Conservation (phyloP, 441 rosid genomes). For the Adansonia grandidieri region DNA sequence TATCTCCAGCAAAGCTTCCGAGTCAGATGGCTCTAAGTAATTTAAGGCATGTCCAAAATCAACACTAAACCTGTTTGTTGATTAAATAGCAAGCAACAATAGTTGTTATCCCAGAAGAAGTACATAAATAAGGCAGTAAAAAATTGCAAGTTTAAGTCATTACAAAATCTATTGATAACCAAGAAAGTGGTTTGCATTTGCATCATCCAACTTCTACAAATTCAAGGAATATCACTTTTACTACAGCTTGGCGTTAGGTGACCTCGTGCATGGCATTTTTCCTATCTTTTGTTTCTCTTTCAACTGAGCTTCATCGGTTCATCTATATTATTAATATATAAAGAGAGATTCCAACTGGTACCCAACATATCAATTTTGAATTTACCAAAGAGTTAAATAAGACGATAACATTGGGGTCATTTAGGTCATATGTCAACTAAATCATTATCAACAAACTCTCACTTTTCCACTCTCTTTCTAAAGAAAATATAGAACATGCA, state of each 20-base stretch:
- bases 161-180: background rate
- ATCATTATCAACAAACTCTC: background rate
- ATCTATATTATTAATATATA: too few species aligned
- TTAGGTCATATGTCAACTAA: background rate
- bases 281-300: background rate
- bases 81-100: conserved; percentile 1
- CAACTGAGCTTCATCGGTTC: background rate
- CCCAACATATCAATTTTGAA: too few species aligned
- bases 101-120: background rate
- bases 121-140: background rate
- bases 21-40: conserved; percentile 61
- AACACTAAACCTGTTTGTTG: conserved; percentile 54
- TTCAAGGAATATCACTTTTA: background rate
- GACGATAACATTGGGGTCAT: background rate
- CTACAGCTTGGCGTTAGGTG: background rate
- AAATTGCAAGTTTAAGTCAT: background rate
- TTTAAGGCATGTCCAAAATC: conserved; percentile 87
- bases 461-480: background rate
- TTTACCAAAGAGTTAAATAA: background rate
- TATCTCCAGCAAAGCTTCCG: conserved; percentile 63
- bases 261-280: background rate
- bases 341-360: conserved; percentile 3
- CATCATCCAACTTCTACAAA: conserved; percentile 4
- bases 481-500: background rate
- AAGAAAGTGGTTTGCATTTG: background rate